Conservation (phyloP, 1,284 basidiomycete genomes). For the Ustilago vetiveriae region DNA sequence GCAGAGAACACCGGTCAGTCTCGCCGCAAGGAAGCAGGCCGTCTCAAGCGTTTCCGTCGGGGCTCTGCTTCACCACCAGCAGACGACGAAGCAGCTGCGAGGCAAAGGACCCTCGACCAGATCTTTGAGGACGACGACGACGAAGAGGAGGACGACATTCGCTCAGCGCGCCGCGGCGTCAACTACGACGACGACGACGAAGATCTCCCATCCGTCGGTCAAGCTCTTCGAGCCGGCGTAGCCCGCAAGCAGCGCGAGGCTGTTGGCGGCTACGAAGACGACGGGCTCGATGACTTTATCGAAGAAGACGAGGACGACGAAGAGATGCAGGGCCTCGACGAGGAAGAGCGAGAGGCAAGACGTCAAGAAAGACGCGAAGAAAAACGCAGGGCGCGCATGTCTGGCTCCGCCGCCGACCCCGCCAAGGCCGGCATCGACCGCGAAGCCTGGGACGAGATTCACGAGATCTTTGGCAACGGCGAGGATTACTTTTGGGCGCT, state of each 20-base stretch:
- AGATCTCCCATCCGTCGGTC: conserved; percentile 64
- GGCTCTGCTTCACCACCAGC: conserved; percentile 72
- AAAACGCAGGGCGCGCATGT: conserved; percentile 56
- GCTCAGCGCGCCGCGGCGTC: conserved; percentile 64
- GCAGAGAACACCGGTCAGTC: conserved; percentile 89
- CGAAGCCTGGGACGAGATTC: conserved; percentile 96
- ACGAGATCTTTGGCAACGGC: conserved; percentile 96
- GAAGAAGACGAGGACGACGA: conserved; percentile 75
- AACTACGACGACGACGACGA: conserved; percentile 70
- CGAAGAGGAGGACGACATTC: conserved; percentile 70
- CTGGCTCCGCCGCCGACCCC: conserved; percentile 74
- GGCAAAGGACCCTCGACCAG: conserved; percentile 75
- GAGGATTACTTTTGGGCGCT: conserved; percentile 96
- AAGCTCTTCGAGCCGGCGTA: conserved; percentile 48
- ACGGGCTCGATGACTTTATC: conserved; percentile 76
- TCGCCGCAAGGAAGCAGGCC: conserved; percentile 52
- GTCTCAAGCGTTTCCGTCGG: conserved; percentile 63
- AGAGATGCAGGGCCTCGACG: conserved; percentile 59
- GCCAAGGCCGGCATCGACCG: conserved; percentile 53
- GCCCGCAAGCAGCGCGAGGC: conserved; percentile 40
- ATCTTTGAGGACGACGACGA: conserved; percentile 83
- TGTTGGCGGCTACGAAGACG: conserved; percentile 63
- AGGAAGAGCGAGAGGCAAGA: conserved; percentile 75
- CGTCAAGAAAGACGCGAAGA: conserved; percentile 75
- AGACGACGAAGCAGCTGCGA: conserved; percentile 69